Evolutionary conservation across 768 basidiomycete species (phyloP), one percentile per base, ranked within the genome.

Genomic region (Tubosaeta sp.): DNA sequence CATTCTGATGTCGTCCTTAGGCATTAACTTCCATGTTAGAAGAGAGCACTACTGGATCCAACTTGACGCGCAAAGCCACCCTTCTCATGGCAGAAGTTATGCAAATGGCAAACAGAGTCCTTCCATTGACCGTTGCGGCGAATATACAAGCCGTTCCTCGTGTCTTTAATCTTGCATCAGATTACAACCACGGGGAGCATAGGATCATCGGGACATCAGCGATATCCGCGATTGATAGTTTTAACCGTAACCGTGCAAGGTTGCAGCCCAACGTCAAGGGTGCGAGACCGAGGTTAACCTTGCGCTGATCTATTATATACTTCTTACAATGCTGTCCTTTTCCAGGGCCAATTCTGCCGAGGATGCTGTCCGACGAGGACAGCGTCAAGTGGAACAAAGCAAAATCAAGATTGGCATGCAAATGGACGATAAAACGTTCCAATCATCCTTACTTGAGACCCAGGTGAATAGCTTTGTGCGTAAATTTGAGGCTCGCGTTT

Each of bases 401-500:
- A 94, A 90, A 68, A 76, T 96, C 48, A 91, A 93, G 65, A 79
- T 88, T 63, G 88, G 86, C 53, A 83, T 96, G 80, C 89, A 92
- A 70, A 90, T 98, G 82, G 96, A 99, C 65, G 96, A 98, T 67
- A 86, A 79, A 65, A 81, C 87, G 4, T 99, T 98, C 69, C 91
- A 94, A 62, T 75, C 84, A 4, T 79, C 77, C 35, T 73, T 99
- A 44, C 75, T 94, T 19, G 93, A 96, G 59, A 91, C 92, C 2
- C 90, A 93, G 70, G 92, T 92, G 46, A 53, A 65, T 65, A 12
- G 12, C 1, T 47, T 50, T 25, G 21, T 13, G 13, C 39, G 52
- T 24, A 19, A 19, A 38, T 51, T 19, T 35, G 14, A 32, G 16
- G 13, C 29, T 36, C 49, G 24, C 6, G 22, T 31, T 52, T 47